A percentile compares a stretch with the other conserved stretches of the same genome.
Evolutionary conservation across 371 early-diverging fungal genomes (phyloP).

Genomic region (Syncephalastrum monosporum): DNA sequence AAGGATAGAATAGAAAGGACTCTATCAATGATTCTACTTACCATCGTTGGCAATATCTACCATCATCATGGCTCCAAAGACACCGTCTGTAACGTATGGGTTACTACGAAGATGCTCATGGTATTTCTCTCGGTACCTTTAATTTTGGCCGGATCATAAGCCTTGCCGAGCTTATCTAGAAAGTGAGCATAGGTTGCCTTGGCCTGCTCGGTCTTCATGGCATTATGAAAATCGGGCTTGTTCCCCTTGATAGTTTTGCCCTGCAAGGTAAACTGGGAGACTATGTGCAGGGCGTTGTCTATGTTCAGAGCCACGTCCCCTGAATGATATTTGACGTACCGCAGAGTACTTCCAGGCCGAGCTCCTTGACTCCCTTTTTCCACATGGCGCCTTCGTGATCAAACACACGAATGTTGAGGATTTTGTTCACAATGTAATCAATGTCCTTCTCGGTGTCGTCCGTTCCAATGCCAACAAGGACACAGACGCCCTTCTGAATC

Average conservation of each 20-base stretch:
- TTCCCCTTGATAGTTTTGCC: conserved; percentile 73
- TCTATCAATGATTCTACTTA: conserved; percentile 25
- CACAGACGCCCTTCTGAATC: conserved; percentile 74
- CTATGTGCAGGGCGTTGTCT: conserved; percentile 28
- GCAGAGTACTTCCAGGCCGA: conserved; percentile 70
- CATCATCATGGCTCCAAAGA: conserved; percentile 85
- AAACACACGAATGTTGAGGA: conserved; percentile 76
- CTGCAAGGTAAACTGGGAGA: conserved; percentile 87
- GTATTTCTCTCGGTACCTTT: conserved; percentile 51
- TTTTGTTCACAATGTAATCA: conserved; percentile 71
- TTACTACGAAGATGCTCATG: neutral
- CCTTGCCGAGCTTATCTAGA: conserved; percentile 62
- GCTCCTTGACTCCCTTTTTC: conserved; percentile 73
- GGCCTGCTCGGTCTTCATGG: conserved; percentile 76
- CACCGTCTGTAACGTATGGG: conserved; percentile 55
- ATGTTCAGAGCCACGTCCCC: neutral
- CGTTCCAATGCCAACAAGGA: conserved; percentile 71
- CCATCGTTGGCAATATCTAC: conserved; percentile 85
- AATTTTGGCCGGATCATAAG: conserved; percentile 63
- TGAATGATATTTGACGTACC: conserved; percentile 39
- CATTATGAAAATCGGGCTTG: conserved; percentile 88
- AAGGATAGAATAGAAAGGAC: neutral
- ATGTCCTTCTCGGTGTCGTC: conserved; percentile 76
- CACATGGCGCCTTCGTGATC: conserved; percentile 69
- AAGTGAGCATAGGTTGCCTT: conserved; percentile 72